Evolutionary conservation across 345 rosid genomes (phyloP).

Genomic region (Hirschfeldia incana): DNA sequence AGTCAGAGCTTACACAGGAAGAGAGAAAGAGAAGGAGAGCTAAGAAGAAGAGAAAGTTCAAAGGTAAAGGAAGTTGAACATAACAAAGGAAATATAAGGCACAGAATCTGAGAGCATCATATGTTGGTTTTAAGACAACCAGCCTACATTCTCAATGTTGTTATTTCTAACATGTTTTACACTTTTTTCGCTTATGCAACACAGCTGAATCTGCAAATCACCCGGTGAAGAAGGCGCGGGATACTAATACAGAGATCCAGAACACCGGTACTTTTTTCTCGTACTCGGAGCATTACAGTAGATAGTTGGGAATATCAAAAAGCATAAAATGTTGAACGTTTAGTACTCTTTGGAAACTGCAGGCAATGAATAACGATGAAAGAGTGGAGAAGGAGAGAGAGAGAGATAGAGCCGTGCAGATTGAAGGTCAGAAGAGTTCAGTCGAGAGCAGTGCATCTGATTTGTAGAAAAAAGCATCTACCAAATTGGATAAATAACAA

Average conservation of each 20-base stretch:
- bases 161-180: slow-evolving; percentile 10
- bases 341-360: slow-evolving; percentile 2
- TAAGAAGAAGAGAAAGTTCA: slow-evolving; percentile 84
- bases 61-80: slow-evolving; percentile 53
- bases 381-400: background rate
- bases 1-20: slow-evolving; percentile 72
- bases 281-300: background rate
- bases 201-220: slow-evolving; percentile 69
- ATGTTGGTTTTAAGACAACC: background rate
- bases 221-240: slow-evolving; percentile 50
- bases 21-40: slow-evolving; percentile 98
- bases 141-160: background rate
- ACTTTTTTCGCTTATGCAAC: slow-evolving; percentile 24
- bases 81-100: too few species aligned
- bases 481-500: slow-evolving; percentile 5
- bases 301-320: background rate
- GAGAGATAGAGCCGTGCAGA: background rate
- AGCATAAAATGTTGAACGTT: slow-evolving; percentile 5
- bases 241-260: slow-evolving; percentile 20
- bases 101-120: too few species aligned
- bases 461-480: background rate
- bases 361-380: slow-evolving; percentile 28
- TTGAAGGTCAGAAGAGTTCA: slow-evolving; percentile 10
- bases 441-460: background rate
- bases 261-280: slow-evolving; percentile 42